Percentiles rank a stretch among this genome's conserved stretches.
phyloP scores from a whole-genome alignment of 2,329 filamentous ascomycete species.

The Coniella lustricola region DNA sequence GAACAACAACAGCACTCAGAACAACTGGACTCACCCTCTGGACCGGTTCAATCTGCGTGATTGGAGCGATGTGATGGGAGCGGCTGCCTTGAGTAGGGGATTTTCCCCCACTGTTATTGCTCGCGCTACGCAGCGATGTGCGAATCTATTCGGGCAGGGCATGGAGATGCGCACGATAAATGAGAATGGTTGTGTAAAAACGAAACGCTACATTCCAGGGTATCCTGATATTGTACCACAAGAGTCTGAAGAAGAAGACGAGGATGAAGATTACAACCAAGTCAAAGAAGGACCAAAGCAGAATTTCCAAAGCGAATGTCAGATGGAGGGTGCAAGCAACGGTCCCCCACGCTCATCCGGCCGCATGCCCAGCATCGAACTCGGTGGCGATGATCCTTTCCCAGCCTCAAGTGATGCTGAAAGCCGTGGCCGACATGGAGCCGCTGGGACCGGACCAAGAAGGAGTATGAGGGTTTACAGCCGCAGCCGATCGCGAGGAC shows the following conservation, averaged over 20 bases:
- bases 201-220: constrained; percentile 25
- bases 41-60: constrained; percentile 49
- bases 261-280: not conserved
- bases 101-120: constrained; percentile 60
- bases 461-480: constrained; percentile 1
- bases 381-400: not conserved
- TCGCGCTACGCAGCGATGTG: constrained; percentile 66
- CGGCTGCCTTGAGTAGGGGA: constrained; percentile 62
- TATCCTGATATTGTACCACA: constrained; percentile 8
- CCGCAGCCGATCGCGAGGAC: constrained; percentile 17
- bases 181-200: constrained; percentile 22
- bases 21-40: not conserved
- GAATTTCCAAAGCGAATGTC: too few species aligned
- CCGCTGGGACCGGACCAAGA: not conserved
- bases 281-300: too few species aligned
- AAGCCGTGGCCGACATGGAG: not conserved
- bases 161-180: constrained; percentile 56
- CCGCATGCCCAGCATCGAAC: constrained; percentile 14
- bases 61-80: constrained; percentile 79
- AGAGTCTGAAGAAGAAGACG: not conserved
- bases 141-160: constrained; percentile 64
- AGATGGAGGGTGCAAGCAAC: not conserved
- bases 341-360: constrained; percentile 10
- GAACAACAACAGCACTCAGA: too few species aligned
- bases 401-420: not conserved